Evolutionary conservation across 2,329 filamentous ascomycete species (phyloP).

Genomic region (Akanthomyces muscarius): DNA sequence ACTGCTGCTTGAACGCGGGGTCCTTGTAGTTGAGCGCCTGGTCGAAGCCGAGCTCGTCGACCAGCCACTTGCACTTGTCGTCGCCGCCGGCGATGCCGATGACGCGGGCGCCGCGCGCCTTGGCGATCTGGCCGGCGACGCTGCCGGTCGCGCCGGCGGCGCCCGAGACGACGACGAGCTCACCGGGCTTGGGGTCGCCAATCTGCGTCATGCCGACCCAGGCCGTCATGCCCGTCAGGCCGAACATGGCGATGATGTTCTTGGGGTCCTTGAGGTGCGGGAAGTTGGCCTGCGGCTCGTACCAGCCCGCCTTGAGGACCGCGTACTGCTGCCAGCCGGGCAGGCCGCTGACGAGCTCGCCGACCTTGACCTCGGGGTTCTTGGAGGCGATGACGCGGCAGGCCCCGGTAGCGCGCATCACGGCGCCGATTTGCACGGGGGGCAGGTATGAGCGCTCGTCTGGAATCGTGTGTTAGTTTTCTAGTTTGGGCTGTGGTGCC

Average conservation of each 20-base stretch:
- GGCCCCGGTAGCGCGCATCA: conserved; percentile 63
- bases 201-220: conserved; percentile 72
- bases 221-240: conserved; percentile 68
- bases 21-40: conserved; percentile 67
- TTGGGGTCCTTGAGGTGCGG: conserved; percentile 43
- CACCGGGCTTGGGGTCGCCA: conserved; percentile 62
- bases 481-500: too few relatives aligned
- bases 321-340: conserved; percentile 66
- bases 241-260: conserved; percentile 59
- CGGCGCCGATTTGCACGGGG: conserved; percentile 62
- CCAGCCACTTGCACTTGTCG: conserved; percentile 65
- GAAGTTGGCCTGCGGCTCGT: conserved; percentile 38
- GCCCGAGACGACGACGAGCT: conserved; percentile 73
- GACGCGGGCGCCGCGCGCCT: conserved; percentile 61
- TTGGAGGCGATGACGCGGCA: conserved; percentile 60
- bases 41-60: conserved; percentile 62
- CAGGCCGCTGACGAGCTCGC: conserved; percentile 52
- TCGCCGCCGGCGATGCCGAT: conserved; percentile 63
- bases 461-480: conserved; percentile 22
- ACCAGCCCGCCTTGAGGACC: conserved; percentile 50
- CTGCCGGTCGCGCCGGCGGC: conserved; percentile 76
- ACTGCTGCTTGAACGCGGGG: conserved; percentile 54
- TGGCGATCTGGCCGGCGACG: conserved; percentile 74
- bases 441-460: conserved; percentile 58
- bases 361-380: conserved; percentile 49